Evolutionary conservation across 2,329 filamentous ascomycete species (phyloP), one percentile per base, ranked within the genome.

Genomic region (Chaetomium sp.): DNA sequence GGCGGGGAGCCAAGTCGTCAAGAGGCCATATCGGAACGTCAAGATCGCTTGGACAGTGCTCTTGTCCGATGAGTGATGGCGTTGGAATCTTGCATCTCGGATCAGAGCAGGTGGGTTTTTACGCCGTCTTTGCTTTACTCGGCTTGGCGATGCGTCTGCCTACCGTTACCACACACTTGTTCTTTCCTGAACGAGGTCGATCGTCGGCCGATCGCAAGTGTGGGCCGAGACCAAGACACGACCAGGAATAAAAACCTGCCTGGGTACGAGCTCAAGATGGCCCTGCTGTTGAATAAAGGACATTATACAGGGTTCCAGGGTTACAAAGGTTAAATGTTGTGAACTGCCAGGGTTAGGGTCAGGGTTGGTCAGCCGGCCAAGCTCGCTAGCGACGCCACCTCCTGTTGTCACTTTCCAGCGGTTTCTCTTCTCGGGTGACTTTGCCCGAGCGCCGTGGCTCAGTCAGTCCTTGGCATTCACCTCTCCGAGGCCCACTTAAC

Each of bases 131-230:
- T 33, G 53, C 19, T 23, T 35, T 35, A 7, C n/a, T 35, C 13
- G n/a, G 31, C 31, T 16, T 56, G 33, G n/a, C 31, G 21, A 56
- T 19, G 53, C 21, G 31, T 56, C 8, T 42, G 45, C 31, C 35
- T 19, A 33, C 16, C 25, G 31, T 58, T 47, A 54, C 47, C 5
- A 38, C 27, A 25, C 19, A 33, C 19, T 16, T 51, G 31, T 51
- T 45, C 62, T n/a, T 42, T 42, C 38, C 38, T 42, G 23, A 45
- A 45, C 33, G 19, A 57, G 61, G 57, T 21, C 12, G 62, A 62
- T 64, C 57, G n/a, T 47, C 56, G n/a, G 60, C n/a, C 57, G 59
- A 65, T 67, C 63, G 31, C 35, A 21, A n/a, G 50, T 31, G 59
- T 21, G 60, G 59, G 38, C 29, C 49, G 51, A 62, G 50, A 62